phyloP scores from a whole-genome alignment of 148 eudicot species.

The Gaultheria prostrata region DNA sequence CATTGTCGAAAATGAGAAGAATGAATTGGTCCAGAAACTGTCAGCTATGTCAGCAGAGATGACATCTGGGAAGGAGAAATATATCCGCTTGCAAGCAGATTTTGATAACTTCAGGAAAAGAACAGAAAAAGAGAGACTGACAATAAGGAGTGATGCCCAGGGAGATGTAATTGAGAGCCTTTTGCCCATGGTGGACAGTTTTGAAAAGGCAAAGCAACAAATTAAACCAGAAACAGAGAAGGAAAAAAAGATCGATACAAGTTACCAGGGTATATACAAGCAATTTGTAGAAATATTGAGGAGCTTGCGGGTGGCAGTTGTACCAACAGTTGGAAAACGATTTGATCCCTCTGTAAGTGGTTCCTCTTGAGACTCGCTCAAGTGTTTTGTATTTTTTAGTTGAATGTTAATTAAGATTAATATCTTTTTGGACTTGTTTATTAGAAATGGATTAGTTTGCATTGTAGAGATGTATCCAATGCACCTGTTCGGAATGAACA shows the following conservation, averaged over 20 bases:
- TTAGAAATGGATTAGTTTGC: not conserved
- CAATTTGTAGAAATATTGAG: slow-evolving; percentile 95
- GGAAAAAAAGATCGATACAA: slow-evolving; percentile 81
- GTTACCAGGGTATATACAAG: slow-evolving; percentile 97
- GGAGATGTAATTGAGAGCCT: slow-evolving; percentile 90
- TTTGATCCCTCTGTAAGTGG: slow-evolving; percentile 86
- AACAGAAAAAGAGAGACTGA: slow-evolving; percentile 74
- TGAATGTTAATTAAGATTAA: not conserved
- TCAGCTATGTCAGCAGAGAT: slow-evolving; percentile 52
- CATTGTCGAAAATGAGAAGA: slow-evolving; percentile 58
- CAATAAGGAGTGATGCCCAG: slow-evolving; percentile 62
- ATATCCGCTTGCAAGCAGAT: slow-evolving; percentile 81
- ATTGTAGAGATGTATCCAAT: not conserved
- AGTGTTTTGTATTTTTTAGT: not conserved
- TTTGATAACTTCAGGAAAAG: slow-evolving; percentile 94
- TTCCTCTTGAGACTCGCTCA: not conserved
- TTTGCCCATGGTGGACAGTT: slow-evolving; percentile 89
- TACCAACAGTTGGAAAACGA: slow-evolving; percentile 85
- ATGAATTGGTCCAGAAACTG: slow-evolving; percentile 47
- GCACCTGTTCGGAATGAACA: not conserved
- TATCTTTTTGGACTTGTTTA: not conserved
- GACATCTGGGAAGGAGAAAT: slow-evolving; percentile 70
- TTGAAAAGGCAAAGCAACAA: slow-evolving; percentile 86
- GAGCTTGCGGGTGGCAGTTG: slow-evolving; percentile 66
- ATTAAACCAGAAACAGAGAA: slow-evolving; percentile 68